Conservation (phyloP, 345 rosid species). For the Aquilaria malaccensis region DNA sequence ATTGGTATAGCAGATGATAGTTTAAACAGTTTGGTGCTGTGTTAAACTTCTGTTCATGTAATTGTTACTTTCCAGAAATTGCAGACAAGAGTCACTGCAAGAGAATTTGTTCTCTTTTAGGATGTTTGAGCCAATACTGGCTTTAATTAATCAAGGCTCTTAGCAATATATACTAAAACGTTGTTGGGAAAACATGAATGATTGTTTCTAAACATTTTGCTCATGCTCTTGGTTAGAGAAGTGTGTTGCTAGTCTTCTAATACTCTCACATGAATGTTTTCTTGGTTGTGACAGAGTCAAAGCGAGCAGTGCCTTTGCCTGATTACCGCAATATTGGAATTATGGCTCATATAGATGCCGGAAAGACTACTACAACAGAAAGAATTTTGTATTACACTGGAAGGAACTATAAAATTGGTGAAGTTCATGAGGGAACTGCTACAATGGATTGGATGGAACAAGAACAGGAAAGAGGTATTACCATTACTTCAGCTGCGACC, state of each 20-base stretch:
- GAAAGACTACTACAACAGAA: conserved; percentile 96
- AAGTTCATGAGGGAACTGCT: conserved; percentile 97
- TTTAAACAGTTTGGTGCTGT: too few species aligned
- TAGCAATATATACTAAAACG: background rate
- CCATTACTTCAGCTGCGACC: conserved; percentile 96
- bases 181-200: too few species aligned
- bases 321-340: conserved; percentile 94
- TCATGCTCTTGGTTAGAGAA: background rate
- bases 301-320: conserved; percentile 63
- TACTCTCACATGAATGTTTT: conserved; percentile 5
- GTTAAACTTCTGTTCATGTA: too few species aligned
- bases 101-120: conserved; percentile 2
- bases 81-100: too few species aligned
- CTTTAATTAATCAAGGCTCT: background rate
- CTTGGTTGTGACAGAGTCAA: conserved; percentile 33
- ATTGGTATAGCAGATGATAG: too few species aligned
- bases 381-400: conserved; percentile 83
- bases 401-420: conserved; percentile 95
- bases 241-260: conserved; percentile 11
- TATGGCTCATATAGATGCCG: conserved; percentile 99
- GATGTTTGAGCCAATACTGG: background rate
- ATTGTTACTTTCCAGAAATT: too few species aligned
- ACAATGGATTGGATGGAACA: conserved; percentile 99
- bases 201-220: too few species aligned
- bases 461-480: conserved; percentile 98